These are phyloP conservation scores for Lentinula sp. DNA, from an alignment of 768 basidiomycete species.

Conservation along the genomic window DNA sequence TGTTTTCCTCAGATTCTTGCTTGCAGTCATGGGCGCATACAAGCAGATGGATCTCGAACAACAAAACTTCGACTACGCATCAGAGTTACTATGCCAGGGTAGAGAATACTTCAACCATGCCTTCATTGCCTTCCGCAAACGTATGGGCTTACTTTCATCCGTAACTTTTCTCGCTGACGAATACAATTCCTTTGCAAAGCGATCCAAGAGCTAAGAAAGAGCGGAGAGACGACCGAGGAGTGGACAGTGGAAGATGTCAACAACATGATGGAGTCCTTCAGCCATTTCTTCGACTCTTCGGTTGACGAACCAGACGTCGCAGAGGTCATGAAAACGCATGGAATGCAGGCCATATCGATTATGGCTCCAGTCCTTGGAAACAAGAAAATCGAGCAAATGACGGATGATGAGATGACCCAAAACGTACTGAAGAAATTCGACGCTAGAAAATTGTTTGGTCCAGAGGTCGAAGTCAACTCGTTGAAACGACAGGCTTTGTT, in stretches of 20 bases:
- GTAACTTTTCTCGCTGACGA: neutral
- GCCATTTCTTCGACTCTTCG: conserved; percentile 1
- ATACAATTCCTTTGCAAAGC: neutral
- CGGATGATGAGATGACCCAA: neutral
- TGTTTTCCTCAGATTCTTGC: neutral
- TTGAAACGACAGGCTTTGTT: conserved; percentile 2
- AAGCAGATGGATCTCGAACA: conserved; percentile 1
- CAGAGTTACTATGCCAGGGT: conserved; percentile 1
- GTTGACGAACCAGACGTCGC: neutral
- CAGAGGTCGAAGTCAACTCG: conserved; percentile 1
- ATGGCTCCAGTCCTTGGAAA: neutral
- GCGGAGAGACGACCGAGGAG: neutral
- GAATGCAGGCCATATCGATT: neutral
- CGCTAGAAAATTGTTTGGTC: neutral
- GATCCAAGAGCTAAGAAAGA: neutral
- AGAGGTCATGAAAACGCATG: neutral
- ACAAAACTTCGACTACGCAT: conserved; percentile 2
- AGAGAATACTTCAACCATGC: neutral
- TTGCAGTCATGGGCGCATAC: conserved; percentile 5
- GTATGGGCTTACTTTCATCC: neutral
- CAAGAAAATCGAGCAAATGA: neutral
- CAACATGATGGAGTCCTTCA: conserved; percentile 1
- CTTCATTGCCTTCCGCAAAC: neutral
- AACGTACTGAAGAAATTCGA: conserved; percentile 1
- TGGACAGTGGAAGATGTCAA: conserved; percentile 1